Evolutionary conservation across 2,329 filamentous ascomycete species (phyloP), one percentile per base, ranked within the genome.

Genomic region (Pseudomassariella vexata): DNA sequence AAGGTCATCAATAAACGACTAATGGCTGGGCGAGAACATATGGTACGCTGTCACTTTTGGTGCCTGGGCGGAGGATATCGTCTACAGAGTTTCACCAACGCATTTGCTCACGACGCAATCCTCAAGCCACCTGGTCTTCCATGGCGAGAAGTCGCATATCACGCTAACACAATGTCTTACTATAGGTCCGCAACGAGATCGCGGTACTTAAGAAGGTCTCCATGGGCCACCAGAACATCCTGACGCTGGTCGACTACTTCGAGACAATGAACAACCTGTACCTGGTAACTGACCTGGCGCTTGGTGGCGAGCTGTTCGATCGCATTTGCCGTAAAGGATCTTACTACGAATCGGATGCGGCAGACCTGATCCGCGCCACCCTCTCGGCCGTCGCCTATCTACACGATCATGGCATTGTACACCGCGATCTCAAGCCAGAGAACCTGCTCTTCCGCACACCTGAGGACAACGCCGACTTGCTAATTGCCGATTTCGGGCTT

Each of bases 221-320:
- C 2, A 95, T 98, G 85, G 92, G 92, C 34, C 90, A 98, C 64
- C 86, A 92, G 60, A 98, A 98, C 56, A 96, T 98, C 56, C 68
- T 98, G 40, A 98, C 92, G 2, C 73, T 98, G 37, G 92, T 96
- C 50, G 92, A 98, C 66, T 98, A 96, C 63, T 98, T 98, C 55
- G 92, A 98, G 67, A 98, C 92, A 6, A 94, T 95, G 85, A 96
- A 98, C 66, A 98, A 98, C 63, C 75, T 98, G 45, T 98, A 98
- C 59, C 81, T 98, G 22, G 92, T 98, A 31, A 96, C 92, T 25
- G 92, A 98, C 54, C 82, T 98, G 19, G 92, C 92, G 12, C 79
- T 96, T 12, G 92, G 92, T 42, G 92, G 92, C 47, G 92, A 98
- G 61, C 78, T 98, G 11, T 98, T 98, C 58, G 92, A 98, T 60